Evolutionary conservation across 2,329 filamentous ascomycete species (phyloP), one percentile per base, ranked within the genome.

Genomic region (Aspergillus candidus): DNA sequence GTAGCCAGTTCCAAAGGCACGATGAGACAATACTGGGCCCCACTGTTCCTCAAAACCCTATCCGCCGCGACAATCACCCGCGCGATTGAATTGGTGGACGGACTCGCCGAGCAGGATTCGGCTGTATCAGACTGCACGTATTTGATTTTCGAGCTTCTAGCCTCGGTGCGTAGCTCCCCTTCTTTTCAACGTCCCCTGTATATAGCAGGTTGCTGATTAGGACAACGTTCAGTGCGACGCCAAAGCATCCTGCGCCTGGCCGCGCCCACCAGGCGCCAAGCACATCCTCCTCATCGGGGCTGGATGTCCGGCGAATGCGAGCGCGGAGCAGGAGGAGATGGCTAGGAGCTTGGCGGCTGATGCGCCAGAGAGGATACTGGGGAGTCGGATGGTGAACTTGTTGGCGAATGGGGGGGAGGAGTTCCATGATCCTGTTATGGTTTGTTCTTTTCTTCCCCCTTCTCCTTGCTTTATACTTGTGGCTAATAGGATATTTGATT

Each of bases 21-120:
- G 3, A 51, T 51, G 38, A 44, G 33, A 4, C 46, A 51, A 29
- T 47, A 44, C 34, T 49, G 46, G 40, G 22, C 31, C 0, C 43
- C 48, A 1, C 17, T 49, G 11, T 11, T 46, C 13, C 27, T 51
- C 27, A 14, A 11, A 4, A 30, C 41, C 4, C 18, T 51, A 13
- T 31, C 43, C 2, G 27, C 36, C 7, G 43, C 48, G 4, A 43
- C 27, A 10, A 33, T 51, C 12, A 33, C 44, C 11, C 44, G 32
- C 5, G 30, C 45, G 1, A 17, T 48, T 6, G 15, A 22, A 30
- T 48, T 41, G 37, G 44, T 30, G 11, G 45, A 41, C 32, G 45
- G 38, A n/a, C 41, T 48, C 4, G 15, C 29, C 30, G 11, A 35
- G 11, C 32, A 32, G 5, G 43, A 51, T n/a, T 4, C 17, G 12